A percentile compares a stretch with the other conserved stretches of the same genome.
These are phyloP conservation scores for Umbellularia californica DNA, from an alignment of 164 flowering plant genomes.

Conservation along the genomic window DNA sequence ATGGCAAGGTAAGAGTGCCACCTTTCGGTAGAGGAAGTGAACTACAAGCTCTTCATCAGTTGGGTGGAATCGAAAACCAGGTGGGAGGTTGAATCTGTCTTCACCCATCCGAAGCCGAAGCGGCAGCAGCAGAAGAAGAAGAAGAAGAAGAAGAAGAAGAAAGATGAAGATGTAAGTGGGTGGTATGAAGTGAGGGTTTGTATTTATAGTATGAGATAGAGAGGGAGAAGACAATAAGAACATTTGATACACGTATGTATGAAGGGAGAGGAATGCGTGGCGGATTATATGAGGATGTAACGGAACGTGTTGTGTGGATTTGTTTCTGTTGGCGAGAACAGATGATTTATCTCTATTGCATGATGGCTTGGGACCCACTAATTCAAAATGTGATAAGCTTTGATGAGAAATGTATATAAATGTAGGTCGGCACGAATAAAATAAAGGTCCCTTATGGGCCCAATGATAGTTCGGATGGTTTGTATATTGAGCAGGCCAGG, in stretches of 20 bases:
- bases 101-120: conserved; percentile 30
- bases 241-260: not conserved
- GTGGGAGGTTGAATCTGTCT: conserved; percentile 49
- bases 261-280: conserved; percentile 14
- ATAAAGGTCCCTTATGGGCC: no score
- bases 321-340: conserved; percentile 7
- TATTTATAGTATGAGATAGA: conserved; percentile 6
- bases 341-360: not conserved
- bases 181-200: not conserved
- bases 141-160: not conserved
- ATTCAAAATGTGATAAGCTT: not conserved
- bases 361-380: not conserved
- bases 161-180: not conserved
- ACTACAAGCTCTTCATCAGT: conserved; percentile 80
- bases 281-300: conserved; percentile 3
- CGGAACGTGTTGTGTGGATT: conserved; percentile 1
- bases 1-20: conserved; percentile 51
- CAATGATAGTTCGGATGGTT: no score
- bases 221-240: conserved; percentile 1
- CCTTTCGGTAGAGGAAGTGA: conserved; percentile 77
- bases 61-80: conserved; percentile 76
- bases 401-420: no score
- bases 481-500: no score
- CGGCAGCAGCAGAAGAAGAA: not conserved
- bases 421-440: no score